phyloP scores from a whole-genome alignment of 1,284 basidiomycete genomes.

The Tilletia walkeri region DNA sequence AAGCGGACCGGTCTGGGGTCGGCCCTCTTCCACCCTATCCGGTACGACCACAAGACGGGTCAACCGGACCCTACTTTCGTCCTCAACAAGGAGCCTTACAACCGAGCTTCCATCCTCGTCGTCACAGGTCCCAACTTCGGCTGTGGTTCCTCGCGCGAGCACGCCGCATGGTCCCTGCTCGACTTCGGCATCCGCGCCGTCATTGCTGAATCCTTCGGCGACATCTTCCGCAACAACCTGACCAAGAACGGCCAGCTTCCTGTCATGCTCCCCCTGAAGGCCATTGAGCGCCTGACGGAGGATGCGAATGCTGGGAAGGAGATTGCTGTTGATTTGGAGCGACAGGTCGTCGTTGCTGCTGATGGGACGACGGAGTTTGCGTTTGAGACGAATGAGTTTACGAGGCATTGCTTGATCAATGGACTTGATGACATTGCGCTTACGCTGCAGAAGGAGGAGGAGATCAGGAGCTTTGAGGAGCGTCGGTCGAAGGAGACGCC shows the following conservation, averaged over 20 bases:
- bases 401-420: constrained; percentile 49
- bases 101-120: constrained; percentile 45
- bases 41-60: constrained; percentile 50
- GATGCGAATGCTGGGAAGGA: constrained; percentile 47
- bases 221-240: constrained; percentile 52
- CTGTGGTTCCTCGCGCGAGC: constrained; percentile 51
- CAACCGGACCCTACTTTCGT: constrained; percentile 43
- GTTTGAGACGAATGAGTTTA: constrained; percentile 45
- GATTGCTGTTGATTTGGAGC: constrained; percentile 47
- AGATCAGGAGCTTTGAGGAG: constrained; percentile 41
- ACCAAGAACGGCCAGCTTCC: constrained; percentile 52
- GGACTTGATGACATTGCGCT: constrained; percentile 49
- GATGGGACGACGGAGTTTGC: constrained; percentile 34
- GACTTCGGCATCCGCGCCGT: constrained; percentile 53
- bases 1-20: constrained; percentile 52
- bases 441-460: constrained; percentile 38
- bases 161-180: constrained; percentile 52
- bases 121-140: constrained; percentile 52
- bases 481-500: constrained; percentile 39
- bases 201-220: constrained; percentile 47
- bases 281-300: constrained; percentile 38
- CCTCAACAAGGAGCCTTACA: constrained; percentile 47
- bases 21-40: constrained; percentile 49
- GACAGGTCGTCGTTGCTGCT: constrained; percentile 40
- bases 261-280: constrained; percentile 35